A percentile compares a stretch with the other conserved stretches of the same genome.
Evolutionary conservation across 2,329 filamentous ascomycete species (phyloP).

Genomic region (Epichloe aotearoae): DNA sequence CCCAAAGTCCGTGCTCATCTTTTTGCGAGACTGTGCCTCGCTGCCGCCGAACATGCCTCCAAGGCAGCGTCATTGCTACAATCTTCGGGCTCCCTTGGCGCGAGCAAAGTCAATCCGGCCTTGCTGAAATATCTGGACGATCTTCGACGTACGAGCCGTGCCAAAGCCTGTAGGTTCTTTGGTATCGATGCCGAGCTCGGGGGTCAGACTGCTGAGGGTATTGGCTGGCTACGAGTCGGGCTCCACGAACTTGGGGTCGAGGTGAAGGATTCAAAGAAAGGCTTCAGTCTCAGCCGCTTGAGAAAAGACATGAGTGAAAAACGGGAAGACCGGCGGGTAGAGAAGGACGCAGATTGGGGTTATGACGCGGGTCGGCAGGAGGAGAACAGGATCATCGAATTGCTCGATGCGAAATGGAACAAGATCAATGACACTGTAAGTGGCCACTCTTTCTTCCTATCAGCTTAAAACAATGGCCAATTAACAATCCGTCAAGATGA

Average conservation of each 20-base stretch:
- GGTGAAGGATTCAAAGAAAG: slow-evolving; percentile 34
- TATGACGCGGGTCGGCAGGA: slow-evolving; percentile 74
- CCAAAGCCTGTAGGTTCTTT: slow-evolving; percentile 80
- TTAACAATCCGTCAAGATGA: slow-evolving; percentile 43
- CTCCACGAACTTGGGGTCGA: slow-evolving; percentile 61
- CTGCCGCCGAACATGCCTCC: slow-evolving; percentile 75
- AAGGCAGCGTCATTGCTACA: slow-evolving; percentile 47
- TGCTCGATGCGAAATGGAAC: slow-evolving; percentile 79
- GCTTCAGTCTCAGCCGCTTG: slow-evolving; percentile 46
- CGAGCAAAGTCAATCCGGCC: slow-evolving; percentile 46
- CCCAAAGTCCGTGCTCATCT: slow-evolving; percentile 80
- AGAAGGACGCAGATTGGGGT: slow-evolving; percentile 63
- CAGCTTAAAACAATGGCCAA: background rate
- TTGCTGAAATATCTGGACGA: slow-evolving; percentile 65
- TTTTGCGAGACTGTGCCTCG: slow-evolving; percentile 76
- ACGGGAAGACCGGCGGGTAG: slow-evolving; percentile 65
- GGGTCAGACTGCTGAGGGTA: slow-evolving; percentile 72
- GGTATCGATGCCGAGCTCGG: slow-evolving; percentile 78
- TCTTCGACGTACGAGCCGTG: slow-evolving; percentile 59
- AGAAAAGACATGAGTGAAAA: slow-evolving; percentile 66
- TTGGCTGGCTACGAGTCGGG: slow-evolving; percentile 76
- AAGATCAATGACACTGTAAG: slow-evolving; percentile 85
- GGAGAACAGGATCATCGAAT: slow-evolving; percentile 72
- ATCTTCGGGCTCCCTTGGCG: slow-evolving; percentile 19
- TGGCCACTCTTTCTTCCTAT: slow-evolving; percentile 2